Evolutionary conservation across 2,329 filamentous ascomycete genomes (phyloP).

Genomic region (Myriangium duriaei): DNA sequence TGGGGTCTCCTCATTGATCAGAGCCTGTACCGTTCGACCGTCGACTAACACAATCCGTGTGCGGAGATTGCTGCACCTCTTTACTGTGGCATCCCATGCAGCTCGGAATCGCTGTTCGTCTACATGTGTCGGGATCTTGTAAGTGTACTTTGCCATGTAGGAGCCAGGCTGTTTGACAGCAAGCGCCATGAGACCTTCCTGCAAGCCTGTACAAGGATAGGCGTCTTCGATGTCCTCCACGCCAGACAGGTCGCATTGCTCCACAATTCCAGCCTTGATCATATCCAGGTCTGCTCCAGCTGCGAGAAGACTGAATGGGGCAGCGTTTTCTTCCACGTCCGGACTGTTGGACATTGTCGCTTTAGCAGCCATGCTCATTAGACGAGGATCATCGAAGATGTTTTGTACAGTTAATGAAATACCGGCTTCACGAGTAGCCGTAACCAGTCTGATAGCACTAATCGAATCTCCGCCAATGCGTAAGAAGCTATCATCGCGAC

Average conservation of each 20-base stretch:
- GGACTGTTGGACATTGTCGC: neutral
- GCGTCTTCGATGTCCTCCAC: neutral
- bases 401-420: conserved; percentile 21
- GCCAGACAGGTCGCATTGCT: neutral
- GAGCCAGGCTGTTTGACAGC: neutral
- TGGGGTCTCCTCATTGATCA: neutral
- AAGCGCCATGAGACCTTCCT: conserved; percentile 2
- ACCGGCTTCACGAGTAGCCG: conserved; percentile 41
- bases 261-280: neutral
- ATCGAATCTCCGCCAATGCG: conserved; percentile 6
- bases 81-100: neutral
- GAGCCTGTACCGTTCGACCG: neutral
- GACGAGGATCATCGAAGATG: neutral
- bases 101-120: neutral
- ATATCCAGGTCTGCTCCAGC: neutral
- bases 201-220: conserved; percentile 4
- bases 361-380: neutral
- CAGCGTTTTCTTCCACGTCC: neutral
- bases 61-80: neutral
- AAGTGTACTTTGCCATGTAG: neutral
- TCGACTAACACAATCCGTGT: conserved; percentile 2
- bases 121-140: neutral
- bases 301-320: neutral
- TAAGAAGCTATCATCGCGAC: conserved; percentile 3
- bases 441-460: conserved; percentile 22